These are phyloP conservation scores for Neurospora pannonica DNA, from an alignment of 495 filamentous ascomycete species.

Conservation along the genomic window DNA sequence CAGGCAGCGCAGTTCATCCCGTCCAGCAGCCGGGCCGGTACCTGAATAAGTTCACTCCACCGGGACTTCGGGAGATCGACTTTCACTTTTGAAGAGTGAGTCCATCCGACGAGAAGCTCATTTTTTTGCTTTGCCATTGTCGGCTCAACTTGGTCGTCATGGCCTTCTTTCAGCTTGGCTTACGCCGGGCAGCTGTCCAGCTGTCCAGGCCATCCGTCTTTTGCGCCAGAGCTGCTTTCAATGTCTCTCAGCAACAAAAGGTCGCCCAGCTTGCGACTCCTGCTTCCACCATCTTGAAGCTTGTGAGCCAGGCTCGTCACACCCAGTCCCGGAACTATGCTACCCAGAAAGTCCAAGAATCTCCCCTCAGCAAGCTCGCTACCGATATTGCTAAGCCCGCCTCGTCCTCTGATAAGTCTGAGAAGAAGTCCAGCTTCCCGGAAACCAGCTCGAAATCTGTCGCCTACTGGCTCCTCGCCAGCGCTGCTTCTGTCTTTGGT, in stretches of 20 bases:
- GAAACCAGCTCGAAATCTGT: slow-evolving; percentile 61
- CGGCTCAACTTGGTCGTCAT: slow-evolving; percentile 20
- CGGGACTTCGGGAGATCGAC: neutral
- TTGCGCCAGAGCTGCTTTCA: slow-evolving; percentile 34
- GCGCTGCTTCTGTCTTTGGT: slow-evolving; percentile 86
- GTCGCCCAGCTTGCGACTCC: slow-evolving; percentile 7
- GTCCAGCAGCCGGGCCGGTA: neutral
- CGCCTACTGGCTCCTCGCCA: slow-evolving; percentile 87
- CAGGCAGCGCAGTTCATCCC: neutral
- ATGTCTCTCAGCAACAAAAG: slow-evolving; percentile 19
- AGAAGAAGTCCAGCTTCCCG: slow-evolving; percentile 48
- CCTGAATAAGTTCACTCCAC: neutral
- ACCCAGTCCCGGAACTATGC: slow-evolving; percentile 2
- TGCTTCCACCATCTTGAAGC: slow-evolving; percentile 5
- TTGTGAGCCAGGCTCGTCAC: neutral
- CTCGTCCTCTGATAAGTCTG: neutral
- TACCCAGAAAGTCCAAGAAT: slow-evolving; percentile 1
- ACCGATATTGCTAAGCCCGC: slow-evolving; percentile 6
- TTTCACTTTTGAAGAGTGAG: neutral
- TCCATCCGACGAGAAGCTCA: neutral
- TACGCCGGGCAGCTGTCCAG: slow-evolving; percentile 43
- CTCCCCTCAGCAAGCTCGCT: slow-evolving; percentile 5
- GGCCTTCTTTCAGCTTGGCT: slow-evolving; percentile 38
- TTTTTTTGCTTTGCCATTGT: slow-evolving; percentile 6
- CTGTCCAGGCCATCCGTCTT: slow-evolving; percentile 48